Evolutionary conservation across 257 asterid genomes (phyloP).

Genomic region (Prunella vulgaris): DNA sequence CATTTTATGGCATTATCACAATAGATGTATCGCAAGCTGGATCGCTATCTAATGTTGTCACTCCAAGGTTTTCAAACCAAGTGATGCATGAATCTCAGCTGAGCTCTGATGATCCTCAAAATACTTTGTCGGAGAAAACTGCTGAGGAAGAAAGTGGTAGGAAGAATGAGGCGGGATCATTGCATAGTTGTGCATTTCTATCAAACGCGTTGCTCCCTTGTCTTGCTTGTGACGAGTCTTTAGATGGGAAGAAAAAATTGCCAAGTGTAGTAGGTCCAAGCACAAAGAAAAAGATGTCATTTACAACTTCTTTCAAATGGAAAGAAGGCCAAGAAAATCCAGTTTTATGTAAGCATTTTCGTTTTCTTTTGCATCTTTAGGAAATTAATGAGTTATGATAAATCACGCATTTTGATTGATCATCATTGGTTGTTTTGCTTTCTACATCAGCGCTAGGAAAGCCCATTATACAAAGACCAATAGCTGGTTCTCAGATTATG

Average conservation of each 20-base stretch:
- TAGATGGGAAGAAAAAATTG: conserved; percentile 53
- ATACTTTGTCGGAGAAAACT: conserved; percentile 21
- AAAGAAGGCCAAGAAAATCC: conserved; percentile 51
- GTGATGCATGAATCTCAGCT: conserved; percentile 40
- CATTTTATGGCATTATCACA: conserved; percentile 12
- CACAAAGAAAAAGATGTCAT: conserved; percentile 46
- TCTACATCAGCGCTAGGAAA: conserved; percentile 53
- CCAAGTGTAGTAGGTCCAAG: conserved; percentile 40
- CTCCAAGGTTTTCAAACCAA: conserved; percentile 71
- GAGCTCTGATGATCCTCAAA: conserved; percentile 35
- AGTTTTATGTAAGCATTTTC: conserved; percentile 44
- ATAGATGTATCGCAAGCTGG: conserved; percentile 86
- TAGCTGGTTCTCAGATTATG: conserved; percentile 82
- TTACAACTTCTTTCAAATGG: conserved; percentile 66
- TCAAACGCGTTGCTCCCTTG: conserved; percentile 70
- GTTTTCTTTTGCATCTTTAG: neutral
- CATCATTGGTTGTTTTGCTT: conserved; percentile 4
- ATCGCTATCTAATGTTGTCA: conserved; percentile 63
- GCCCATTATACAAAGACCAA: conserved; percentile 60
- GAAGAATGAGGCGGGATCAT: conserved; percentile 30
- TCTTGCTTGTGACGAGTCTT: conserved; percentile 63
- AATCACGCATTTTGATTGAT: neutral
- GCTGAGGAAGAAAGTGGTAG: conserved; percentile 28
- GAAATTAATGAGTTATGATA: neutral
- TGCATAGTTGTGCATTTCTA: conserved; percentile 58